Conservation (phyloP, 176 grass and related monocot species). For the Ensete glaucum region DNA sequence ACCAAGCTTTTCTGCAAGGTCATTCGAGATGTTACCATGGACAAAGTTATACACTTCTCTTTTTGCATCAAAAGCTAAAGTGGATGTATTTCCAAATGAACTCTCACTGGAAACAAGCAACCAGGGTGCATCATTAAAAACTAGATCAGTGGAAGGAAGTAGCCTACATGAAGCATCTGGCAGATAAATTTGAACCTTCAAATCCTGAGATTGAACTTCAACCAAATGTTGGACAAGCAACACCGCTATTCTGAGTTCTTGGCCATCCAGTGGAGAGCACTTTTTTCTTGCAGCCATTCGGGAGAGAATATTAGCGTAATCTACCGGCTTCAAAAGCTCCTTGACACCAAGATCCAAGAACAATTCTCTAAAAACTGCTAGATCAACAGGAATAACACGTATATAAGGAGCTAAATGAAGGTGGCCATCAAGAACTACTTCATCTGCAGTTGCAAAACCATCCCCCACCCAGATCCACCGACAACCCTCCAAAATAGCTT, state of each 20-base stretch:
- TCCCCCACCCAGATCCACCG: conserved; percentile 99
- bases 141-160: conserved; percentile 77
- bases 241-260: conserved; percentile 75
- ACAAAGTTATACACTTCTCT: conserved; percentile 89
- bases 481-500: conserved; percentile 78
- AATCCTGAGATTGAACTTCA: conserved; percentile 75
- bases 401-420: conserved; percentile 92
- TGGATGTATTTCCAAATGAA: conserved; percentile 38
- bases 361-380: conserved; percentile 89
- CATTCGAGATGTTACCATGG: conserved; percentile 93
- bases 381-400: conserved; percentile 88
- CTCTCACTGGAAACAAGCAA: conserved; percentile 60
- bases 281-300: conserved; percentile 80
- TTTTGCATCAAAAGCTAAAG: conserved; percentile 39
- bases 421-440: conserved; percentile 90
- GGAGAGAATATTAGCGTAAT: conserved; percentile 80
- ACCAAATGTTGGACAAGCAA: conserved; percentile 82
- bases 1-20: conserved; percentile 89
- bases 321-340: conserved; percentile 54
- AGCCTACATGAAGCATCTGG: conserved; percentile 83
- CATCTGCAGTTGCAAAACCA: conserved; percentile 80
- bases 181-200: conserved; percentile 68
- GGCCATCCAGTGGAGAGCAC: conserved; percentile 45
- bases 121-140: conserved; percentile 98
- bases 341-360: conserved; percentile 94